These are phyloP conservation scores for Saccharomyces mikatae DNA, from an alignment of 805 yeast species.

Conservation along the genomic window DNA sequence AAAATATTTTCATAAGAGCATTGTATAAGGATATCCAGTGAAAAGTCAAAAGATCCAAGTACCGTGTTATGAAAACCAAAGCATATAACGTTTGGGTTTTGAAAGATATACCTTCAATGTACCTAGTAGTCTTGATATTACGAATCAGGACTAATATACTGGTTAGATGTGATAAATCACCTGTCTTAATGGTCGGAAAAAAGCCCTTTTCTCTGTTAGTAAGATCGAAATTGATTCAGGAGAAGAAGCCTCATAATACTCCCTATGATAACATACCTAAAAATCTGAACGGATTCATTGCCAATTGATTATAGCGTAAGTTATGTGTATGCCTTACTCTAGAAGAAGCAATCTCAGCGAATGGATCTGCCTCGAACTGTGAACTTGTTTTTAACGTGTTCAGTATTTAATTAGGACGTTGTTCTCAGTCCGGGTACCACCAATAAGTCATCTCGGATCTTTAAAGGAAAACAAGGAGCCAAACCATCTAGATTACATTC, in stretches of 20 bases:
- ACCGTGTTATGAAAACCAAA: constrained; percentile 64
- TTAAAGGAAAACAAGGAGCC: neutral
- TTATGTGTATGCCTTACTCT: neutral
- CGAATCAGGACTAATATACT: constrained; percentile 70
- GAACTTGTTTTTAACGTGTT: constrained; percentile 18
- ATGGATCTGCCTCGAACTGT: constrained; percentile 23
- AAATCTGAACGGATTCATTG: constrained; percentile 17
- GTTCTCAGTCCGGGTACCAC: neutral
- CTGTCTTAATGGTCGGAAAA: constrained; percentile 23
- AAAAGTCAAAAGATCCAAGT: constrained; percentile 46
- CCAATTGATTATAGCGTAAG: neutral
- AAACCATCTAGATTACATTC: neutral
- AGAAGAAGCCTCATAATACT: neutral
- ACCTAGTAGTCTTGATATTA: constrained; percentile 53
- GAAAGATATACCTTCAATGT: constrained; percentile 77
- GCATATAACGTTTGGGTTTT: constrained; percentile 81
- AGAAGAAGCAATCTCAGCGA: constrained; percentile 3
- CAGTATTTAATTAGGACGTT: neutral
- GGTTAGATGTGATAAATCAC: constrained; percentile 77
- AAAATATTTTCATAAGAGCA: constrained; percentile 71
- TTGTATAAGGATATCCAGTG: constrained; percentile 64
- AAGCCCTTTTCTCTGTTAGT: neutral
- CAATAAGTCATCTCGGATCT: neutral
- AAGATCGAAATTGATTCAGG: neutral
- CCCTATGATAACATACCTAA: constrained; percentile 5